Conservation (phyloP, 1,139 yeast genomes). For the Zhuliangozyma blackwelliae region DNA sequence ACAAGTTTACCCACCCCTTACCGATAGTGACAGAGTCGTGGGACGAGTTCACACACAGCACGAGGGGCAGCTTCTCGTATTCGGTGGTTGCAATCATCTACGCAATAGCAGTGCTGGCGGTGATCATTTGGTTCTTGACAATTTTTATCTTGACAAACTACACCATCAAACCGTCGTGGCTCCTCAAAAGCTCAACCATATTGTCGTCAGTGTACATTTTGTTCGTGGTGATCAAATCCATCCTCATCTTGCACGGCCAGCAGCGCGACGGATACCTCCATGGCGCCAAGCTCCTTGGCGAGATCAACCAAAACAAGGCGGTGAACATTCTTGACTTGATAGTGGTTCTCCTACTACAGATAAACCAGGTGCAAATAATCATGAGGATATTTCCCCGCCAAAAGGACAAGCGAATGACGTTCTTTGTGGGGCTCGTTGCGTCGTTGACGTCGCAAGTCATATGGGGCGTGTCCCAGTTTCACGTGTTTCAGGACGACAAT, state of each 20-base stretch:
- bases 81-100: constrained; percentile 60
- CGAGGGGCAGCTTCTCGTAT: constrained; percentile 46
- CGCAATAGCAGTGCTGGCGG: constrained; percentile 61
- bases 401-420: constrained; percentile 63
- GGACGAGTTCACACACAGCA: constrained; percentile 30
- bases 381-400: constrained; percentile 70
- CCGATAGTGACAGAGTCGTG: constrained; percentile 41
- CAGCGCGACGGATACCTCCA: constrained; percentile 55
- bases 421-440: constrained; percentile 56
- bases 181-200: constrained; percentile 42
- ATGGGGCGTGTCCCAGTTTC: constrained; percentile 65
- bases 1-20: constrained; percentile 23
- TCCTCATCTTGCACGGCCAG: constrained; percentile 43
- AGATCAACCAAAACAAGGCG: constrained; percentile 43
- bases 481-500: constrained; percentile 26
- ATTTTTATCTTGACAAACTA: constrained; percentile 60
- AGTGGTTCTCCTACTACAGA: constrained; percentile 55
- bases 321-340: constrained; percentile 62
- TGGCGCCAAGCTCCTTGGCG: constrained; percentile 45
- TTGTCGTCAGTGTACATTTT: constrained; percentile 53
- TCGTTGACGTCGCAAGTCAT: constrained; percentile 58
- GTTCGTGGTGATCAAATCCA: constrained; percentile 45
- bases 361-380: constrained; percentile 73
- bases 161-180: constrained; percentile 49
- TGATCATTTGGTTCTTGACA: constrained; percentile 61